These are phyloP conservation scores for Neolentinus lepideus DNA, from an alignment of 1,284 basidiomycete genomes.

Conservation along the genomic window DNA sequence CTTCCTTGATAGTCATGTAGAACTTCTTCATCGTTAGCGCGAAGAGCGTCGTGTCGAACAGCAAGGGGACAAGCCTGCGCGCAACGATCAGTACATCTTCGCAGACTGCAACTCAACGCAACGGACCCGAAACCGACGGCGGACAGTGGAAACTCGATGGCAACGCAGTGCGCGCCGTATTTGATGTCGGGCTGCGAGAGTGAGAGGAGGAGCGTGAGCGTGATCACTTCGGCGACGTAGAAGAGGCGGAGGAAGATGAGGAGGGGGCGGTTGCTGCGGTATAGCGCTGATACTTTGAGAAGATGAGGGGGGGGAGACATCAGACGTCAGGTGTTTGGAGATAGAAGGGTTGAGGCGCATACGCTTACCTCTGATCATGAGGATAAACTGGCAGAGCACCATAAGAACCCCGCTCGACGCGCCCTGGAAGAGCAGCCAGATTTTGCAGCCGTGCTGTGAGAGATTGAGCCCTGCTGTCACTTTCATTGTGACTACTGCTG, in stretches of 20 bases:
- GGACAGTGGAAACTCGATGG: neutral
- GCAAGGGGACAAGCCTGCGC: conserved; percentile 12
- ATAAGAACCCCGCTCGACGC: conserved; percentile 14
- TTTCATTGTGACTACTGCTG: conserved; percentile 12
- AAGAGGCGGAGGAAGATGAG: conserved; percentile 9
- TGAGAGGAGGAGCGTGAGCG: conserved; percentile 12
- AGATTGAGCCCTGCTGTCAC: conserved; percentile 6
- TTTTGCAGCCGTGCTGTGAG: neutral
- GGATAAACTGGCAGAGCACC: conserved; percentile 16
- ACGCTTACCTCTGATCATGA: conserved; percentile 17
- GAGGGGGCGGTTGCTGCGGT: conserved; percentile 10
- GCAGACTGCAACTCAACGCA: too few species aligned
- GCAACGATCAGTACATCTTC: neutral
- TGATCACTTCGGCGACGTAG: conserved; percentile 11
- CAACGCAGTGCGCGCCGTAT: neutral
- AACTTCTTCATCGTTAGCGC: conserved; percentile 5
- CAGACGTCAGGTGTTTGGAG: neutral
- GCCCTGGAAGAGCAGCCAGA: conserved; percentile 13
- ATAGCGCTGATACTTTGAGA: conserved; percentile 2
- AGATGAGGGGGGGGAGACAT: neutral
- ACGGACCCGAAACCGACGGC: conserved; percentile 15
- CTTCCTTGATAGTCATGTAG: conserved; percentile 6
- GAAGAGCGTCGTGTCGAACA: conserved; percentile 12
- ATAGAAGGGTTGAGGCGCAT: neutral
- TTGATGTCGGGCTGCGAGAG: conserved; percentile 2